phyloP scores from a whole-genome alignment of 257 asterid species.

The Pogostemon cablin region DNA sequence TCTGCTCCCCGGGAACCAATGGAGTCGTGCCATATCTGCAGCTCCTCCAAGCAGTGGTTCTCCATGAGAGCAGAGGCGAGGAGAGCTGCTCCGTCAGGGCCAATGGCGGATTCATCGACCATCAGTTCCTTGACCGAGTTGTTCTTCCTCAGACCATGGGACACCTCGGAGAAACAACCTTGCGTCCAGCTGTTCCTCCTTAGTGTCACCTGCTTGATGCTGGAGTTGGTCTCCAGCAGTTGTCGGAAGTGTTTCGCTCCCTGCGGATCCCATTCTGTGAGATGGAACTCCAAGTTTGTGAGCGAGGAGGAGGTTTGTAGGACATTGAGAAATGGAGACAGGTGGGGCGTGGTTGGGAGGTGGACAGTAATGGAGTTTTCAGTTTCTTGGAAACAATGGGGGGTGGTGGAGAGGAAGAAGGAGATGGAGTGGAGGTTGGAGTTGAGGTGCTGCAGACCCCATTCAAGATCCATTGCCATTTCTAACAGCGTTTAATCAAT shows the following conservation, averaged over 20 bases:
- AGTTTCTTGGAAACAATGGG: conserved; percentile 54
- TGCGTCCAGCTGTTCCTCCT: conserved; percentile 51
- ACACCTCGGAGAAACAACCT: conserved; percentile 57
- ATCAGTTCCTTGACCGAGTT: conserved; percentile 49
- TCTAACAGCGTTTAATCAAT: background rate
- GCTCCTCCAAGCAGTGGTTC: conserved; percentile 57
- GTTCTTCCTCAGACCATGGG: conserved; percentile 47
- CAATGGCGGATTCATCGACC: conserved; percentile 68
- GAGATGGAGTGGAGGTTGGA: conserved; percentile 59
- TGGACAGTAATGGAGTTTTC: conserved; percentile 56
- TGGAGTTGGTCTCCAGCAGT: conserved; percentile 43
- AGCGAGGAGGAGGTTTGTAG: conserved; percentile 38
- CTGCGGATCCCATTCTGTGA: conserved; percentile 60
- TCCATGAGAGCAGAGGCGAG: conserved; percentile 66
- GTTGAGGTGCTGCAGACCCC: conserved; percentile 47
- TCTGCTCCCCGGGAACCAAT: conserved; percentile 79
- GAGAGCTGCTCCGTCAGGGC: conserved; percentile 56
- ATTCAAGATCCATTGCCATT: conserved; percentile 52
- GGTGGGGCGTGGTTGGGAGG: conserved; percentile 39
- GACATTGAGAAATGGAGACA: conserved; percentile 54
- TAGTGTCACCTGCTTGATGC: conserved; percentile 50
- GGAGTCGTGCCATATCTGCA: conserved; percentile 84
- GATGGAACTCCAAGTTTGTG: conserved; percentile 64
- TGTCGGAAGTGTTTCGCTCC: conserved; percentile 41
- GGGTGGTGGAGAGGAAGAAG: conserved; percentile 48